Conservation (phyloP, 2,329 filamentous ascomycete species). For the Cytospora schulzeri region DNA sequence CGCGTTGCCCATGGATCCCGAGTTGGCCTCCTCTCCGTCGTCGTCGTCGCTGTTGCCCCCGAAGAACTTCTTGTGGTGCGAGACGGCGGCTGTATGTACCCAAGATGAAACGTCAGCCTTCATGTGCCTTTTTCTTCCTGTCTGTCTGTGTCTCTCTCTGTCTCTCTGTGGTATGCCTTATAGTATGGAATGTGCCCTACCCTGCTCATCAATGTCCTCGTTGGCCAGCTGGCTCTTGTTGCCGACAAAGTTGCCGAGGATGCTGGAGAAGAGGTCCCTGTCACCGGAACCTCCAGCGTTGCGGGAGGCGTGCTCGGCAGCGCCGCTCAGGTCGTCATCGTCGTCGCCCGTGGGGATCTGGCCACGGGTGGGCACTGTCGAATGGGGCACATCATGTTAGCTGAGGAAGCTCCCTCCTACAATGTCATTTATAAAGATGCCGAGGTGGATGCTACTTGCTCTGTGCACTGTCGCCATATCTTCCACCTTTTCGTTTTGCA, state of each 20-base stretch:
- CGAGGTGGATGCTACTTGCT: constrained; percentile 29
- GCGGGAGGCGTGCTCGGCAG: constrained; percentile 50
- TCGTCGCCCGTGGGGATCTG: constrained; percentile 40
- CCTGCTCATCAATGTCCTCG: constrained; percentile 53
- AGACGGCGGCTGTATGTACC: constrained; percentile 67
- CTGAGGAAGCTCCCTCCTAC: background rate
- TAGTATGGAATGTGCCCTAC: constrained; percentile 36
- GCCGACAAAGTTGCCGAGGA: constrained; percentile 51
- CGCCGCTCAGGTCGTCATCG: constrained; percentile 51
- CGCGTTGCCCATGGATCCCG: constrained; percentile 64
- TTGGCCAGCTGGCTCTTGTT: constrained; percentile 52
- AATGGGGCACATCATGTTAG: constrained; percentile 5
- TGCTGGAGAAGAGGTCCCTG: constrained; percentile 50
- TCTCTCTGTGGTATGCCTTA: background rate
- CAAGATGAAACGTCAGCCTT: background rate
- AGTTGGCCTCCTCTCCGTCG: constrained; percentile 49
- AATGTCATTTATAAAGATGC: background rate
- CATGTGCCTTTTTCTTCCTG: background rate
- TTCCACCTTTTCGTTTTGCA: constrained; percentile 12
- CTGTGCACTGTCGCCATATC: constrained; percentile 18
- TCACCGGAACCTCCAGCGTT: constrained; percentile 50
- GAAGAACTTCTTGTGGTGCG: constrained; percentile 77
- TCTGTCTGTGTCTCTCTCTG: background rate
- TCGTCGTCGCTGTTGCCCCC: constrained; percentile 49
- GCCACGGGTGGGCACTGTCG: constrained; percentile 31